These are phyloP conservation scores for Suhomyces terraborum DNA, from an alignment of 1,139 yeast species.

Conservation along the genomic window DNA sequence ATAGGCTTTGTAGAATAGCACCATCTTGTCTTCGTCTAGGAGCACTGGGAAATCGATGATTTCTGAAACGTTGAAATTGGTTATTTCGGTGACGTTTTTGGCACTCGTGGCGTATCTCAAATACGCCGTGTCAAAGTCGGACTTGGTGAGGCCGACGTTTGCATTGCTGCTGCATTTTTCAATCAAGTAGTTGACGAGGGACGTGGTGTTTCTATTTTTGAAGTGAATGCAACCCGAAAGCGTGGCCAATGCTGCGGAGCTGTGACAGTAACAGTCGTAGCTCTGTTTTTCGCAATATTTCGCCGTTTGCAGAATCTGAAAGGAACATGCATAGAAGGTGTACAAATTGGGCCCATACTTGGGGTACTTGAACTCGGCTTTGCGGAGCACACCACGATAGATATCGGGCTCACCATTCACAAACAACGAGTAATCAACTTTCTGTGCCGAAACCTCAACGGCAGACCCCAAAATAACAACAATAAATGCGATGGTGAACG, in stretches of 20 bases:
- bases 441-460: not conserved
- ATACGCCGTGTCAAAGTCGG: constrained; percentile 21
- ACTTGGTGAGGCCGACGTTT: constrained; percentile 17
- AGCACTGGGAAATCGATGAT: constrained; percentile 28
- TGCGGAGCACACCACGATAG: constrained; percentile 1
- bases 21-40: constrained; percentile 19
- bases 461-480: too few relatives aligned
- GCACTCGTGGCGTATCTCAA: constrained; percentile 23
- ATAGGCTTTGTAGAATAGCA: constrained; percentile 25
- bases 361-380: not conserved
- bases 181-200: not conserved
- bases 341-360: not conserved
- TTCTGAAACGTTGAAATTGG: constrained; percentile 23
- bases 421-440: not conserved
- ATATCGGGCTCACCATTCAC: not conserved
- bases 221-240: constrained; percentile 6
- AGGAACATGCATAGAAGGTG: constrained; percentile 3
- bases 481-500: not conserved
- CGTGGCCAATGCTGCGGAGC: constrained; percentile 6
- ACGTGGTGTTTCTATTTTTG: not conserved
- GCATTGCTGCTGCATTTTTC: constrained; percentile 9
- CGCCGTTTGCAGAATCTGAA: constrained; percentile 1
- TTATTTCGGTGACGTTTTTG: constrained; percentile 21
- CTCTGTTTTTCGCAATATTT: not conserved
- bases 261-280: constrained; percentile 5